These are phyloP conservation scores for Hordeum marinum DNA, from an alignment of 176 grass and related monocot genomes.

Conservation along the genomic window DNA sequence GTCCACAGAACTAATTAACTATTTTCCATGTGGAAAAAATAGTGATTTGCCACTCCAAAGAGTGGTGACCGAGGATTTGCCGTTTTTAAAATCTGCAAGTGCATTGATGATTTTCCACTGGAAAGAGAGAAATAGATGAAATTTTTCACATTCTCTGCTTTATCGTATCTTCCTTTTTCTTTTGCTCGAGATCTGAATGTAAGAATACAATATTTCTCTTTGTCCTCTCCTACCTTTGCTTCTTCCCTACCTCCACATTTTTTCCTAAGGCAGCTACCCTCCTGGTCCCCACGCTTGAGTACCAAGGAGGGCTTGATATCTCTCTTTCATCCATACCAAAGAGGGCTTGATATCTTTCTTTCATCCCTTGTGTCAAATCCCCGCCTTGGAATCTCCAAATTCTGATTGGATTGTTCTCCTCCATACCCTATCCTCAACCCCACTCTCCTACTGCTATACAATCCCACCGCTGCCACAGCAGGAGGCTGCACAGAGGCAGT, in stretches of 20 bases:
- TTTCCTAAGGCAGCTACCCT: not conserved
- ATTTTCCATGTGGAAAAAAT: not conserved
- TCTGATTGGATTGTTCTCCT: not conserved
- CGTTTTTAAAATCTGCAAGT: not conserved
- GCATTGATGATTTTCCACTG: not conserved
- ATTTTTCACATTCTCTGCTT: not conserved
- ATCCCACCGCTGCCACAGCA: not conserved
- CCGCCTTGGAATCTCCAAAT: not conserved
- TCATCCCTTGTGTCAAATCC: not conserved
- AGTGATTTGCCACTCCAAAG: not conserved
- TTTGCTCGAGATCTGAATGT: not conserved
- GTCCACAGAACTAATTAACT: not conserved
- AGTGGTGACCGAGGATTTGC: not conserved
- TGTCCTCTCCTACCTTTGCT: not conserved
- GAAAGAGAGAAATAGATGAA: not conserved
- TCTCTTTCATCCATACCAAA: not conserved
- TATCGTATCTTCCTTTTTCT: not conserved
- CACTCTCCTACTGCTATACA: not conserved
- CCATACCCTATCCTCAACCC: not conserved
- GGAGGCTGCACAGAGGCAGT: not conserved
- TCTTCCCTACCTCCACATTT: not conserved
- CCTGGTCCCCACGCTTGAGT: not conserved
- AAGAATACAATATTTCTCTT: not conserved
- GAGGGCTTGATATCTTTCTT: not conserved
- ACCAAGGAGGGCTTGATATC: not conserved